Conservation (phyloP, 805 yeast genomes). For the Sugiyamaella chiloensis region DNA sequence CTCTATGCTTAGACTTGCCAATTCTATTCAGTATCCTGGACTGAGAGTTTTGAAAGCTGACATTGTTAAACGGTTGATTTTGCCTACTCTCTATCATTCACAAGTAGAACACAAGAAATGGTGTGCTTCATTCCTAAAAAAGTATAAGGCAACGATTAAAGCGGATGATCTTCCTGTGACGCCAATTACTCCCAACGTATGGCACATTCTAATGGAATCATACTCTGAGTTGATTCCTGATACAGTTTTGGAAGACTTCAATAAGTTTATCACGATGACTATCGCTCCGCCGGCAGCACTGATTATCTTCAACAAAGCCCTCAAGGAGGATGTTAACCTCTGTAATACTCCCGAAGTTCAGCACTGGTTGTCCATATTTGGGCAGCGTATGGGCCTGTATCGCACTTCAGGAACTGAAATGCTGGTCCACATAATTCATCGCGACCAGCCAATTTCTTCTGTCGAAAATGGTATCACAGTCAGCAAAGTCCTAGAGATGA, state of each 20-base stretch:
- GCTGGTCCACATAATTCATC: too few relatives aligned
- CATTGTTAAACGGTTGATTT: not conserved
- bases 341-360: not conserved
- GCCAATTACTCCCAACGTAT: not conserved
- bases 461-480: too few relatives aligned
- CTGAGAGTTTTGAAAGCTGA: not conserved
- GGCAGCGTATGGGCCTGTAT: too few relatives aligned
- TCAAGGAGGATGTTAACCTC: not conserved
- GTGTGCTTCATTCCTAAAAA: not conserved
- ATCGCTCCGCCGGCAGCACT: not conserved
- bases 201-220: not conserved
- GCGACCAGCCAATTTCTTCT: too few relatives aligned
- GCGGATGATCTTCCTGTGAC: constrained; percentile 1
- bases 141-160: not conserved
- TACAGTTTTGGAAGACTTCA: not conserved
- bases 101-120: not conserved
- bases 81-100: not conserved
- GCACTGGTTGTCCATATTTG: constrained; percentile 1
- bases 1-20: not conserved
- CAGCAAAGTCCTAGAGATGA: too few relatives aligned
- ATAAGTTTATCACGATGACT: not conserved
- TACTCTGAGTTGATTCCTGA: not conserved
- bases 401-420: too few relatives aligned
- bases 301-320: not conserved
- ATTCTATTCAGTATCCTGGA: not conserved